Evolutionary conservation across 2,329 filamentous ascomycete species (phyloP).

Genomic region (Calycina herbarum): DNA sequence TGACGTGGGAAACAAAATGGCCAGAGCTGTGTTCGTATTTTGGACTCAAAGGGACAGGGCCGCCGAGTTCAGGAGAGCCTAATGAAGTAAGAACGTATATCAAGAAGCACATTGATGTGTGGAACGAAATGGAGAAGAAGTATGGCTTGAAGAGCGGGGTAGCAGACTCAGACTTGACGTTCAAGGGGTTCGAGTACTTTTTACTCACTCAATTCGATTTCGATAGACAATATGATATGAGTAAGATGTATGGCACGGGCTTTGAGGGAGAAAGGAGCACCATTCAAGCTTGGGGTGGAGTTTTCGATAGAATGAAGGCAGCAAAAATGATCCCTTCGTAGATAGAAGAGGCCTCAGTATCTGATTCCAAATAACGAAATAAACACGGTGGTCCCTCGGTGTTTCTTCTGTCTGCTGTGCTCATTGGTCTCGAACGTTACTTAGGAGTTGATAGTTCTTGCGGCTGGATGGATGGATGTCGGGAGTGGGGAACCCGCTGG

Average conservation of each 20-base stretch:
- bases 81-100: conserved; percentile 40
- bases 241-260: conserved; percentile 43
- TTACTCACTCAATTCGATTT: conserved; percentile 46
- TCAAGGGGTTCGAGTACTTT: conserved; percentile 44
- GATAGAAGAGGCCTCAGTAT: neutral
- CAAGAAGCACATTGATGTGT: conserved; percentile 35
- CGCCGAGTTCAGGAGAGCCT: conserved; percentile 29
- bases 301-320: conserved; percentile 46
- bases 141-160: conserved; percentile 42
- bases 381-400: too few relatives aligned
- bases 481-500: too few relatives aligned
- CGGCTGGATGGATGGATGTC: too few relatives aligned
- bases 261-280: conserved; percentile 45
- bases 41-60: conserved; percentile 43
- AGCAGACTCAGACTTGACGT: conserved; percentile 40
- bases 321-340: conserved; percentile 42
- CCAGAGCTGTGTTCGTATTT: conserved; percentile 47
- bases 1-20: conserved; percentile 46
- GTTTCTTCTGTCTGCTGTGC: too few relatives aligned
- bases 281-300: conserved; percentile 41
- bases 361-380: too few relatives aligned
- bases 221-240: conserved; percentile 47
- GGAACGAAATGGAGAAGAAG: conserved; percentile 38
- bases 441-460: too few relatives aligned
- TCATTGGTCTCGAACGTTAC: too few relatives aligned